phyloP scores from a whole-genome alignment of 306 rosid species.

The Gleditsia sinensis region DNA sequence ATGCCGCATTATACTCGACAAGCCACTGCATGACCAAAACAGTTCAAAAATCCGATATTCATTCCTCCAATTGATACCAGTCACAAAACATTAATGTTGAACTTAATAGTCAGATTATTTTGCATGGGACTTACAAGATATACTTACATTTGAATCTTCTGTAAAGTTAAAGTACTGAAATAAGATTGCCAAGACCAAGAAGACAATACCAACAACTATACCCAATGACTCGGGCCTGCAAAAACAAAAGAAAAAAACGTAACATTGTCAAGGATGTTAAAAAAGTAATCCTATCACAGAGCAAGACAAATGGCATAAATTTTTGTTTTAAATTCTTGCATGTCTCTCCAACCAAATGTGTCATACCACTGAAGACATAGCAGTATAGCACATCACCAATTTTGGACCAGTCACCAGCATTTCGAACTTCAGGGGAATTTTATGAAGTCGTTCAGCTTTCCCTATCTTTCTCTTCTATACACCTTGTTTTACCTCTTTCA shows the following conservation, averaged over 20 bases:
- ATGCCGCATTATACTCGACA: constrained; percentile 95
- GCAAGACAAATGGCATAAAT: no score
- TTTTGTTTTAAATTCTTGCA: no score
- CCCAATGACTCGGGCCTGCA: constrained; percentile 96
- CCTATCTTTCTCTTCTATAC: not conserved
- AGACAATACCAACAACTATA: constrained; percentile 84
- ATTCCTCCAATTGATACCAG: constrained; percentile 1
- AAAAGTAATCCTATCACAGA: no score
- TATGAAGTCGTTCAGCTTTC: not conserved
- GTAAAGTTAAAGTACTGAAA: constrained; percentile 94
- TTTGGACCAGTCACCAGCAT: not conserved
- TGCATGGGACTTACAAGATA: not conserved
- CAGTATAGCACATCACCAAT: no score
- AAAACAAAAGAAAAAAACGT: constrained; percentile 32
- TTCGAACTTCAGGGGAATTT: not conserved
- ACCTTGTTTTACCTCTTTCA: not conserved
- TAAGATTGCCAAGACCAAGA: constrained; percentile 76
- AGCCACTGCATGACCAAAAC: constrained; percentile 82
- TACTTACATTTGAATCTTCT: constrained; percentile 85
- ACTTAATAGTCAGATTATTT: not conserved
- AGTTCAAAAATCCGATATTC: constrained; percentile 20
- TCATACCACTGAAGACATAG: no score
- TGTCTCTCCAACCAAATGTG: no score
- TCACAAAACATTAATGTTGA: not conserved
- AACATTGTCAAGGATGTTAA: not conserved